A percentile compares a stretch with the other conserved stretches of the same genome.
Conservation (phyloP, 768 basidiomycete species). For the Suillus subalutaceus region DNA sequence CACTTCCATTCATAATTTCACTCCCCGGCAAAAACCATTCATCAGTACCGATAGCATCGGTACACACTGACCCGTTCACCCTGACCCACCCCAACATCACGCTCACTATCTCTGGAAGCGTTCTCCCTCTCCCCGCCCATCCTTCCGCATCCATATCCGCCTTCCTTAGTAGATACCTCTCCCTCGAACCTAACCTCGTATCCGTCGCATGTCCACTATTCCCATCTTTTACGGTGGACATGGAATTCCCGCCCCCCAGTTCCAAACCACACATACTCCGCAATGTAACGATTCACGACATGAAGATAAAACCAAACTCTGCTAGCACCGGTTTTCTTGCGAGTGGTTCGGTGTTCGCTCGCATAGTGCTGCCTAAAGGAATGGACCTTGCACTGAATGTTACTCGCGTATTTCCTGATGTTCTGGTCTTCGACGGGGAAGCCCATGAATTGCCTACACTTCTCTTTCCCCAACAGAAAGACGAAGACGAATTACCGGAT, state of each 20-base stretch:
- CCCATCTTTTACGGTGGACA: conserved; percentile 47
- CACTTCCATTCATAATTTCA: conserved; percentile 64
- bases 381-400: conserved; percentile 69
- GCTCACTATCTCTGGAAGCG: conserved; percentile 53
- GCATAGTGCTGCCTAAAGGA: conserved; percentile 68
- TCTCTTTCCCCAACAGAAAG: conserved; percentile 25
- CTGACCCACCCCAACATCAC: conserved; percentile 73
- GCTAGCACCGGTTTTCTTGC: conserved; percentile 53
- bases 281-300: conserved; percentile 73
- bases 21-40: conserved; percentile 39
- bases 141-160: conserved; percentile 49
- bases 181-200: conserved; percentile 58
- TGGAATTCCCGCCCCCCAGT: conserved; percentile 66
- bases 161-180: conserved; percentile 68
- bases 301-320: conserved; percentile 60
- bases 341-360: conserved; percentile 68
- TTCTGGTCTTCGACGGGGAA: conserved; percentile 77
- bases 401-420: conserved; percentile 70
- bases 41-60: conserved; percentile 53
- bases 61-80: conserved; percentile 55
- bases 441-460: conserved; percentile 39
- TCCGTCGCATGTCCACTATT: conserved; percentile 59
- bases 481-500: conserved; percentile 55
- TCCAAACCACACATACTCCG: conserved; percentile 68
- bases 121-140: conserved; percentile 55